Percentiles rank a stretch among this genome's conserved stretches.
phyloP scores from a whole-genome alignment of 202 grass and related monocot genomes.

The Dendrocalamus latiflorus region DNA sequence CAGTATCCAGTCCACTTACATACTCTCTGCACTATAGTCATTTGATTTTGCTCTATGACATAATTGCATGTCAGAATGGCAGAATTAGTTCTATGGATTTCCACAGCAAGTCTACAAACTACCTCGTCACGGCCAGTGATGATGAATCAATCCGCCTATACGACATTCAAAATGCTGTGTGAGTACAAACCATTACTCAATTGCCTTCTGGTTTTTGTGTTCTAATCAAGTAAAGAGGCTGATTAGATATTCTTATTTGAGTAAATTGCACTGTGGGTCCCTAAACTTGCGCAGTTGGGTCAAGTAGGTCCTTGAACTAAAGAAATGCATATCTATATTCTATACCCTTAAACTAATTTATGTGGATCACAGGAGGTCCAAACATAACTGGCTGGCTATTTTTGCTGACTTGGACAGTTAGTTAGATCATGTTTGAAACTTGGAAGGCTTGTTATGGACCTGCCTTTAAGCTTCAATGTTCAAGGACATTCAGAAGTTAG shows the following conservation, averaged over 20 bases:
- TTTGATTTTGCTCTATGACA: conserved; percentile 1
- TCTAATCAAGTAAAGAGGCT: background rate
- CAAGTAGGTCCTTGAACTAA: no score
- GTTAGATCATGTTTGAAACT: background rate
- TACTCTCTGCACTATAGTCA: background rate
- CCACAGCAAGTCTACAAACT: conserved; percentile 71
- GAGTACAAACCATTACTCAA: conserved; percentile 18
- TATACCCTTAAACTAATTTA: no score
- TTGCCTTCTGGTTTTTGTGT: background rate
- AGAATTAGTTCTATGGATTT: conserved; percentile 99
- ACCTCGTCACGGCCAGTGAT: conserved; percentile 88
- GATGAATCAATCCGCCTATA: conserved; percentile 98
- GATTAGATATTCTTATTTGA: background rate
- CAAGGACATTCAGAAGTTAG: no score
- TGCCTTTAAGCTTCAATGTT: no score
- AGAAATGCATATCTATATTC: no score
- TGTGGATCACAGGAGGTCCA: no score
- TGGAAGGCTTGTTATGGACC: no score
- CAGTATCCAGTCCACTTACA: background rate
- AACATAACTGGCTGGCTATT: no score
- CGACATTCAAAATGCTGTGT: conserved; percentile 90
- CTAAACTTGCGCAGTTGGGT: no score
- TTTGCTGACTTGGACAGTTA: no score
- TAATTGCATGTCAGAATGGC: conserved; percentile 68
- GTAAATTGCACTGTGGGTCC: no score